Evolutionary conservation across 345 rosid species (phyloP).

Genomic region (Brassica cretica): DNA sequence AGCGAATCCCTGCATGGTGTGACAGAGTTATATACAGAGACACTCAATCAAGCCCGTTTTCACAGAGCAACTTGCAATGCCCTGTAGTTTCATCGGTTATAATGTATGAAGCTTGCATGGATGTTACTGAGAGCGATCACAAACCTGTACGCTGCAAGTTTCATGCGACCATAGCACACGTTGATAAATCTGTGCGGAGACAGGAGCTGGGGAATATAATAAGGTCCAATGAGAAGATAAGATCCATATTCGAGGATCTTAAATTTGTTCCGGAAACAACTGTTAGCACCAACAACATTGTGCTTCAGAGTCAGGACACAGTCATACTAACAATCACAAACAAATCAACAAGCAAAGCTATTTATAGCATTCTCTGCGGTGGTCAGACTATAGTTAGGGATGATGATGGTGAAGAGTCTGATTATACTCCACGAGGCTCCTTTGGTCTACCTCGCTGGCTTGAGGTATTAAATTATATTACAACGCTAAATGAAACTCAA

Average conservation of each 20-base stretch:
- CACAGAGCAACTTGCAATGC: conserved; percentile 78
- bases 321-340: conserved; percentile 63
- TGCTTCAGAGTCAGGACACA: conserved; percentile 86
- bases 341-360: conserved; percentile 54
- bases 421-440: conserved; percentile 63
- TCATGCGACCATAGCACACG: conserved; percentile 69
- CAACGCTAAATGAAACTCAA: background rate
- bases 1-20: conserved; percentile 98
- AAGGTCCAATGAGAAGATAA: conserved; percentile 54
- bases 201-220: conserved; percentile 66
- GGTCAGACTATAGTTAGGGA: conserved; percentile 60
- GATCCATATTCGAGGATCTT: conserved; percentile 53
- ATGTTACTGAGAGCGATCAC: conserved; percentile 92
- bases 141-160: conserved; percentile 94
- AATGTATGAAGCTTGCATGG: conserved; percentile 95
- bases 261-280: conserved; percentile 61
- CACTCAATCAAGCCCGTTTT: conserved; percentile 51
- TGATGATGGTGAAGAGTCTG: conserved; percentile 53
- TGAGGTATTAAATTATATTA: conserved; percentile 58
- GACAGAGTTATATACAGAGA: conserved; percentile 90
- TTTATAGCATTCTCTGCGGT: conserved; percentile 59
- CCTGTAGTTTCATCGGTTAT: conserved; percentile 72
- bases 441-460: conserved; percentile 92
- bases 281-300: conserved; percentile 59
- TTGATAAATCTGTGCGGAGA: conserved; percentile 85